Evolutionary conservation across 768 basidiomycete species (phyloP).

Genomic region (Leccinum sublutescens): DNA sequence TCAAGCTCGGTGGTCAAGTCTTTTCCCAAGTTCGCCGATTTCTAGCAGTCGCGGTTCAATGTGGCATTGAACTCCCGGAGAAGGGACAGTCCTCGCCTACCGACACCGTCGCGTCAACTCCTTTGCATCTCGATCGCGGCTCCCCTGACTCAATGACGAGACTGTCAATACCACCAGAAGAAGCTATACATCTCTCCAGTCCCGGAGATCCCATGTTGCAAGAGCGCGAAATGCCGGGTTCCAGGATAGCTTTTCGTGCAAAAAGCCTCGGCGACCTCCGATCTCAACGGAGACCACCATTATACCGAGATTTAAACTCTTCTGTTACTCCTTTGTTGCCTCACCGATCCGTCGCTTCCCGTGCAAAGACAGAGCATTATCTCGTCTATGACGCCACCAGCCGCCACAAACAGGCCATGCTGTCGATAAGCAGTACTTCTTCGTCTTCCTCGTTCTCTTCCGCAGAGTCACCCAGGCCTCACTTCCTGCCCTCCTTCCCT

Average conservation of each 20-base stretch:
- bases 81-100: conserved; percentile 35
- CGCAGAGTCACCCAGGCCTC: conserved; percentile 47
- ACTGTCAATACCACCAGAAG: conserved; percentile 13
- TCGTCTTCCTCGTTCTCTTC: conserved; percentile 73
- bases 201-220: conserved; percentile 32
- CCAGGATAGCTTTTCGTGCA: conserved; percentile 40
- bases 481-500: conserved; percentile 58
- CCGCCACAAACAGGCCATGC: conserved; percentile 43
- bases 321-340: conserved; percentile 36
- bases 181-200: conserved; percentile 19
- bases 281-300: conserved; percentile 27
- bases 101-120: conserved; percentile 17
- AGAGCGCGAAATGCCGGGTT: conserved; percentile 19
- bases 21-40: conserved; percentile 81
- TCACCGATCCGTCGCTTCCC: conserved; percentile 26
- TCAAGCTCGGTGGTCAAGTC: conserved; percentile 76
- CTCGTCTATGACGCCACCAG: conserved; percentile 36
- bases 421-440: conserved; percentile 68
- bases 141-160: conserved; percentile 15
- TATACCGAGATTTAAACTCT: conserved; percentile 39
- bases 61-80: conserved; percentile 67
- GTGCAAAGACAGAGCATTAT: conserved; percentile 41
- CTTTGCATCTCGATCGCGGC: conserved; percentile 12
- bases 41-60: conserved; percentile 71
- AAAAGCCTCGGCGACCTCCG: conserved; percentile 57